A percentile compares a stretch with the other conserved stretches of the same genome.
These are phyloP conservation scores for Starmerella vaccinii DNA, from an alignment of 805 yeast species.

Conservation along the genomic window DNA sequence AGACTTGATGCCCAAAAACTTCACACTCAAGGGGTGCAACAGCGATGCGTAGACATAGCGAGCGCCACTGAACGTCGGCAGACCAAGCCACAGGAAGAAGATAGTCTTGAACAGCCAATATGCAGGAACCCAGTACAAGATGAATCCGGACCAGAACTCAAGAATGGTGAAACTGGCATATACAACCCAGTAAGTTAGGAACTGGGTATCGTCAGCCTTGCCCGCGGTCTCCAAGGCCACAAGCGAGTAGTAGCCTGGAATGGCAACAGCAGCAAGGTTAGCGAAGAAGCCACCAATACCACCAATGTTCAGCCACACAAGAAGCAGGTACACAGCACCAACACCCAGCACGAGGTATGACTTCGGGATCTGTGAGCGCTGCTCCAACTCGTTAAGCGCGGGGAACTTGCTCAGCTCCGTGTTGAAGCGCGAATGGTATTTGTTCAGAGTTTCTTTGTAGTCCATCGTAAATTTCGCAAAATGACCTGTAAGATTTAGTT, in stretches of 20 bases:
- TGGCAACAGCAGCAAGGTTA: conserved; percentile 79
- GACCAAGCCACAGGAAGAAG: conserved; percentile 74
- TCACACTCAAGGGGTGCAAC: conserved; percentile 51
- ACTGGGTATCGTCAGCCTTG: conserved; percentile 69
- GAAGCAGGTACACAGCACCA: conserved; percentile 54
- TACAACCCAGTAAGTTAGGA: conserved; percentile 97
- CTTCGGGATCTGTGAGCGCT: conserved; percentile 48
- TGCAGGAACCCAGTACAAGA: conserved; percentile 91
- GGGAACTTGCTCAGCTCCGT: conserved; percentile 31
- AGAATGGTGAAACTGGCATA: conserved; percentile 81
- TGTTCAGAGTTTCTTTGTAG: conserved; percentile 3
- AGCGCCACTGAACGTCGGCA: conserved; percentile 87
- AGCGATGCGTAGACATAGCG: conserved; percentile 51
- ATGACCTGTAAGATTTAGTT: background rate
- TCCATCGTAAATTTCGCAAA: background rate
- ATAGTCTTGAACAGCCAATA: conserved; percentile 90
- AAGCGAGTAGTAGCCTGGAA: conserved; percentile 85
- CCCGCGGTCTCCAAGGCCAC: conserved; percentile 66
- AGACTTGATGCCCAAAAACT: conserved; percentile 28
- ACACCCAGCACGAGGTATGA: conserved; percentile 69
- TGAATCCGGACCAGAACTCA: conserved; percentile 92
- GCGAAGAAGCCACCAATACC: conserved; percentile 92
- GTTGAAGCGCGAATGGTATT: conserved; percentile 18
- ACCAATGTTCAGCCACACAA: conserved; percentile 81
- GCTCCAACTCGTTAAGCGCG: conserved; percentile 29